phyloP scores from a whole-genome alignment of 2,329 filamentous ascomycete genomes.

The Fusarium tuaranense region DNA sequence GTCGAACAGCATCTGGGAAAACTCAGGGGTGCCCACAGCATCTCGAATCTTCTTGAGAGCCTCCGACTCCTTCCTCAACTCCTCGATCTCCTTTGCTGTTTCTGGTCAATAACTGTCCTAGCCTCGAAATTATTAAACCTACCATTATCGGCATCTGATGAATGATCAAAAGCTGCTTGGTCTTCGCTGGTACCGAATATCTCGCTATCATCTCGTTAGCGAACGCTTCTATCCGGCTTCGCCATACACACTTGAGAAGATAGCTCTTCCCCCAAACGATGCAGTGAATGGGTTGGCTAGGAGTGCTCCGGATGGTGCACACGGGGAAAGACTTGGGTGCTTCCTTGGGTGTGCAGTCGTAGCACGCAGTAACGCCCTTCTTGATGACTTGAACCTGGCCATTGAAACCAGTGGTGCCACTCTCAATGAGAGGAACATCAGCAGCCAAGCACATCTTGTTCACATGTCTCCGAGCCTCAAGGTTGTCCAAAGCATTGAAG shows the following conservation, averaged over 20 bases:
- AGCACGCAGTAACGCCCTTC: constrained; percentile 92
- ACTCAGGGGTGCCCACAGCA: constrained; percentile 82
- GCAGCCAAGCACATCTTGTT: constrained; percentile 98
- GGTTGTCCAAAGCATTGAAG: constrained; percentile 97
- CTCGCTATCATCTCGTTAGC: constrained; percentile 60
- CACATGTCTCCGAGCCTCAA: constrained; percentile 93
- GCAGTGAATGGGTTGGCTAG: constrained; percentile 96
- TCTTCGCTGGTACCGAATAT: constrained; percentile 94
- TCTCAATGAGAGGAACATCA: constrained; percentile 91
- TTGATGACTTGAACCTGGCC: constrained; percentile 98
- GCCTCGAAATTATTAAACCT: constrained; percentile 31
- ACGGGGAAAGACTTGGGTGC: constrained; percentile 94
- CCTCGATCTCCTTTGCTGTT: constrained; percentile 81
- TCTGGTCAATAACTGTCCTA: constrained; percentile 13
- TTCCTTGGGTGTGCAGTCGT: constrained; percentile 92
- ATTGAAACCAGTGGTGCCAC: constrained; percentile 97
- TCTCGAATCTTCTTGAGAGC: constrained; percentile 86
- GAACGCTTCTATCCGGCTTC: constrained; percentile 1
- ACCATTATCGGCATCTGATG: constrained; percentile 85
- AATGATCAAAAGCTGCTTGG: constrained; percentile 82
- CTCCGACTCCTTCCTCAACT: constrained; percentile 84
- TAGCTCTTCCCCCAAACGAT: constrained; percentile 99
- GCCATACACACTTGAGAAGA: constrained; percentile 73
- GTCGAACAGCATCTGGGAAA: constrained; percentile 84
- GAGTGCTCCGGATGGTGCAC: constrained; percentile 96